These are phyloP conservation scores for Eutrema yunnanense DNA, from an alignment of 345 rosid species.

Conservation along the genomic window DNA sequence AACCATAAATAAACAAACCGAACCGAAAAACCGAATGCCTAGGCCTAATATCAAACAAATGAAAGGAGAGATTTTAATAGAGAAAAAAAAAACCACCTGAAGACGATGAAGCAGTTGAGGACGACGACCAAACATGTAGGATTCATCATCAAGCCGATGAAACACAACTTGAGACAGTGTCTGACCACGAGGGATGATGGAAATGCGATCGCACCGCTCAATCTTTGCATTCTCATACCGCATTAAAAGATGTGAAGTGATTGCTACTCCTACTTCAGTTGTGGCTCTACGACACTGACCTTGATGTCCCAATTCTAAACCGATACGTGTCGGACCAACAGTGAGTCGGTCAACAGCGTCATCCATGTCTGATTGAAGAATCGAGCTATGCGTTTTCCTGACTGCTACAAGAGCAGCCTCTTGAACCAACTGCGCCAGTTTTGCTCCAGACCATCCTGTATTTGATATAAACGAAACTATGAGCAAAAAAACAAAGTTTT, in stretches of 20 bases:
- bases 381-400: conserved; percentile 64
- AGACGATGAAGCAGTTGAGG: conserved; percentile 91
- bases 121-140: conserved; percentile 82
- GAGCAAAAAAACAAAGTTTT: background rate
- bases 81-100: conserved; percentile 41
- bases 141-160: conserved; percentile 81
- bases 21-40: background rate
- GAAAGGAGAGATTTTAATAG: background rate
- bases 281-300: conserved; percentile 95
- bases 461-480: background rate
- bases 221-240: conserved; percentile 69
- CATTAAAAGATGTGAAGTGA: conserved; percentile 79
- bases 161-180: conserved; percentile 80
- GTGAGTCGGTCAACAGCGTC: conserved; percentile 93
- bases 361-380: conserved; percentile 79
- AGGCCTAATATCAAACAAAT: background rate
- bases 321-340: conserved; percentile 83
- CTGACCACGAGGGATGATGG: conserved; percentile 90
- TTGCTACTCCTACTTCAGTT: conserved; percentile 86
- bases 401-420: conserved; percentile 97
- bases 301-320: conserved; percentile 68
- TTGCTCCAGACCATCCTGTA: conserved; percentile 93
- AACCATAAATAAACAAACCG: background rate
- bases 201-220: conserved; percentile 80
- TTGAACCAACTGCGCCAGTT: conserved; percentile 81